These are phyloP conservation scores for Leucocoprinus gongylophorus DNA, from an alignment of 1,284 basidiomycete species.

Conservation along the genomic window DNA sequence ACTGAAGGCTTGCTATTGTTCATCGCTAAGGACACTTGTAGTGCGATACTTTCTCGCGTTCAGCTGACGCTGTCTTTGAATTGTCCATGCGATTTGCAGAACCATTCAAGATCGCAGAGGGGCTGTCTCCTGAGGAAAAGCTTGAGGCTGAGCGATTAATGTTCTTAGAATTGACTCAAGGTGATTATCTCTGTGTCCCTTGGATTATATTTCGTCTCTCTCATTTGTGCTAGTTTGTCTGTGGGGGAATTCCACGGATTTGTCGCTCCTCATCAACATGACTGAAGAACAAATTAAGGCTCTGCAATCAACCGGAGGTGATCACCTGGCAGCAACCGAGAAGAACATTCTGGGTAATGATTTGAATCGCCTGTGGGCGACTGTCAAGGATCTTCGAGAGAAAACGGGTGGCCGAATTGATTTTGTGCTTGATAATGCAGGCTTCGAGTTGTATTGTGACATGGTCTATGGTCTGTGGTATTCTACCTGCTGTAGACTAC, in stretches of 20 bases:
- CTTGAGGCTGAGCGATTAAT: slow-evolving; percentile 79
- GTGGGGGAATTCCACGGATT: slow-evolving; percentile 96
- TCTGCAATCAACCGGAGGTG: slow-evolving; percentile 95
- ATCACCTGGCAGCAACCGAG: slow-evolving; percentile 91
- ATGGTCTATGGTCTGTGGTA: slow-evolving; percentile 79
- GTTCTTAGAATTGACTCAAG: slow-evolving; percentile 93
- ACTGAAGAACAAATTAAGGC: slow-evolving; percentile 97
- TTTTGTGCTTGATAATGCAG: slow-evolving; percentile 85
- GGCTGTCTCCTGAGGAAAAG: slow-evolving; percentile 51
- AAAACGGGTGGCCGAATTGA: slow-evolving; percentile 81
- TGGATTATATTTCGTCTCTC: slow-evolving; percentile 8
- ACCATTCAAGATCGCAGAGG: slow-evolving; percentile 63
- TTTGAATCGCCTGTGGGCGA: slow-evolving; percentile 75
- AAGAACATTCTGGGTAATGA: slow-evolving; percentile 93
- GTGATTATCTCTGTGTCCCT: slow-evolving; percentile 25
- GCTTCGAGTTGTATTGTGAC: slow-evolving; percentile 96
- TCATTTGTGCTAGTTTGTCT: slow-evolving; percentile 60
- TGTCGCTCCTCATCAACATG: slow-evolving; percentile 97
- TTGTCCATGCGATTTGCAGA: slow-evolving; percentile 90
- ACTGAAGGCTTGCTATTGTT: not conserved
- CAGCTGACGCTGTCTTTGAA: slow-evolving; percentile 90
- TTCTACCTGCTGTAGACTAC: not conserved
- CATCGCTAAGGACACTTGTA: slow-evolving; percentile 23
- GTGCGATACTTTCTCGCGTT: slow-evolving; percentile 97
- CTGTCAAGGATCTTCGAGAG: slow-evolving; percentile 61